A percentile compares a stretch with the other conserved stretches of the same genome.
Conservation (phyloP, 2,329 filamentous ascomycete species). For the Ceratocystis ficicola region DNA sequence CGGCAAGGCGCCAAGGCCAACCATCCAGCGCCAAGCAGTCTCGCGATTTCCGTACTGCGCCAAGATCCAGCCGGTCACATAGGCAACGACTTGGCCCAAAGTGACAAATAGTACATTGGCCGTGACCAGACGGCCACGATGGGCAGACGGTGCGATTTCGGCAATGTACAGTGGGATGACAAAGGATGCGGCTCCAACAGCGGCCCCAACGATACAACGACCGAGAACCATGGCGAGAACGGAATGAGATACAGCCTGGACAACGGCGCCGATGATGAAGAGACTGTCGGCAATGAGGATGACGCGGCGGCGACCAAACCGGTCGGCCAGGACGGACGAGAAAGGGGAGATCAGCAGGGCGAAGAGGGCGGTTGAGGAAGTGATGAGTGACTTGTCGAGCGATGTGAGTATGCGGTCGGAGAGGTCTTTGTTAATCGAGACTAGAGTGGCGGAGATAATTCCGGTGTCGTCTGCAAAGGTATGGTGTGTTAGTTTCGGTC, state of each 20-base stretch:
- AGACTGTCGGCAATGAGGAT: constrained; percentile 53
- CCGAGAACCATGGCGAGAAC: constrained; percentile 56
- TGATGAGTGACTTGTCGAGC: constrained; percentile 58
- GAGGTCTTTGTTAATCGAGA: constrained; percentile 50
- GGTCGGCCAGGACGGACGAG: constrained; percentile 52
- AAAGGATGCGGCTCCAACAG: constrained; percentile 65
- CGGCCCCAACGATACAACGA: constrained; percentile 56
- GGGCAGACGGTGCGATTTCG: constrained; percentile 65
- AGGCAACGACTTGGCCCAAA: constrained; percentile 77
- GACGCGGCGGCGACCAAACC: constrained; percentile 48
- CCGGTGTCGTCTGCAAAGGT: constrained; percentile 47
- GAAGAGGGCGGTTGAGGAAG: constrained; percentile 55
- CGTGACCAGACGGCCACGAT: constrained; percentile 69
- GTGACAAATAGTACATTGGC: constrained; percentile 75
- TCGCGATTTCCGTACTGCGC: constrained; percentile 39
- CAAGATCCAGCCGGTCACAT: constrained; percentile 69
- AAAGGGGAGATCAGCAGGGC: constrained; percentile 53
- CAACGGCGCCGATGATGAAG: constrained; percentile 54
- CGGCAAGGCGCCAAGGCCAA: constrained; percentile 69
- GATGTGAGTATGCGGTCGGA: constrained; percentile 45
- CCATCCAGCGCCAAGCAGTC: constrained; percentile 81
- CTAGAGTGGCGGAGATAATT: constrained; percentile 55
- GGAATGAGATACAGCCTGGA: constrained; percentile 47
- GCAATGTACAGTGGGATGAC: constrained; percentile 81
- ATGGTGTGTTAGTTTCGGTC: constrained; percentile 2